These are phyloP conservation scores for Termitomyces bulborhizus DNA, from an alignment of 768 basidiomycete species.

Conservation along the genomic window DNA sequence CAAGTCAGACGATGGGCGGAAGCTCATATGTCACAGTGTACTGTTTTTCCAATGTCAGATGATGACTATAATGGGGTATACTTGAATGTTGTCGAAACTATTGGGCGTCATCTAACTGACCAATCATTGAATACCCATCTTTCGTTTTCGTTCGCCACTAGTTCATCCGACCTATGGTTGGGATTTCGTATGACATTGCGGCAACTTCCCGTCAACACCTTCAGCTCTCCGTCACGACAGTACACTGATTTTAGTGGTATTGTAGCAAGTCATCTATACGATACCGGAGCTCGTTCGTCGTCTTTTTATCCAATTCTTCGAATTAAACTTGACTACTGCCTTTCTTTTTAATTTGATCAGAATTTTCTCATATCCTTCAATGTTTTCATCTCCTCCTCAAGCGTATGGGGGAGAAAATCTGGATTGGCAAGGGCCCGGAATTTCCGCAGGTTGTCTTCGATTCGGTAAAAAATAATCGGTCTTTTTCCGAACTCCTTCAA, in stretches of 20 bases:
- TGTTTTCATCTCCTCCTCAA: constrained; percentile 57
- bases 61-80: constrained; percentile 46
- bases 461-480: constrained; percentile 72
- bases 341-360: constrained; percentile 25
- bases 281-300: constrained; percentile 53
- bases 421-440: constrained; percentile 66
- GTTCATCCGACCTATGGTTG: constrained; percentile 48
- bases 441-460: constrained; percentile 79
- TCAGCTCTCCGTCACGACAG: constrained; percentile 26
- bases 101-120: constrained; percentile 21
- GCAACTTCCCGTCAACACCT: constrained; percentile 41
- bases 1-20: constrained; percentile 58
- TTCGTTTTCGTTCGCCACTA: constrained; percentile 24
- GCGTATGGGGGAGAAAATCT: constrained; percentile 49
- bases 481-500: constrained; percentile 42
- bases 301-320: constrained; percentile 8
- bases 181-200: constrained; percentile 39
- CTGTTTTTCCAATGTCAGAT: constrained; percentile 35
- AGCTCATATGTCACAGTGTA: constrained; percentile 33
- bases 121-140: constrained; percentile 3
- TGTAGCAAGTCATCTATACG: constrained; percentile 45
- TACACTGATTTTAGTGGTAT: constrained; percentile 42
- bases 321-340: constrained; percentile 7
- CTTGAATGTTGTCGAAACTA: constrained; percentile 33
- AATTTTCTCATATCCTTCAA: constrained; percentile 53